Evolutionary conservation across 352 stramenopile species (phyloP).

Genomic region (Phytophthora chlamydospora): DNA sequence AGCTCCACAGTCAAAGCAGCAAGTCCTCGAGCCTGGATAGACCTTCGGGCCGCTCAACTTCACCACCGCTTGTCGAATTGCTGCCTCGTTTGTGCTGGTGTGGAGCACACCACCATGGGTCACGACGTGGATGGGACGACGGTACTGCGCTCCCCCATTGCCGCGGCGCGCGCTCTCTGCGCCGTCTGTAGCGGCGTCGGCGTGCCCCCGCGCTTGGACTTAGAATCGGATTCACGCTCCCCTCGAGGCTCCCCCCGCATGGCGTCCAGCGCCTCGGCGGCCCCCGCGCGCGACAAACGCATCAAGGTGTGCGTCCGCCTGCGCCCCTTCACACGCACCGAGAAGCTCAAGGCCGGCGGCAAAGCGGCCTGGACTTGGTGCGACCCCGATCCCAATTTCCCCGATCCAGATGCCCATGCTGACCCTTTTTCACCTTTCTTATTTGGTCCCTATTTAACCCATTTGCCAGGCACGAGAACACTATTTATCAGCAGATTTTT

Average conservation of each 20-base stretch:
- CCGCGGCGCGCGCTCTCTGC: constrained; percentile 34
- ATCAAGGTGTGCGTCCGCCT: constrained; percentile 84
- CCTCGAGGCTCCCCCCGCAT: constrained; percentile 18
- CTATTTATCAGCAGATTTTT: constrained; percentile 90
- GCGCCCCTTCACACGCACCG: constrained; percentile 76
- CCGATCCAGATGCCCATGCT: too few species aligned
- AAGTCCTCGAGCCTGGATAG: too few species aligned
- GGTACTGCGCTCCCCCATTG: constrained; percentile 34
- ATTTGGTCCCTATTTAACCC: constrained; percentile 4
- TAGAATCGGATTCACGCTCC: constrained; percentile 38
- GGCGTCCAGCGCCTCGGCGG: constrained; percentile 24
- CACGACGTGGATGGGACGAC: constrained; percentile 42
- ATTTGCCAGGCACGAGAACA: constrained; percentile 77
- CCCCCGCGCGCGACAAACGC: constrained; percentile 55
- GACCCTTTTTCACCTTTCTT: too few species aligned
- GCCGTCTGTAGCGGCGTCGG: constrained; percentile 37
- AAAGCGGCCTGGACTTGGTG: constrained; percentile 88
- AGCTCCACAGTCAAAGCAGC: too few species aligned
- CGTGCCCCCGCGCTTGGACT: constrained; percentile 25
- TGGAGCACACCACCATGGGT: constrained; percentile 37
- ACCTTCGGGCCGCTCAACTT: too few species aligned
- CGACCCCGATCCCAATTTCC: constrained; percentile 1
- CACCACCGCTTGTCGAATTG: constrained; percentile 2
- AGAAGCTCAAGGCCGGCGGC: constrained; percentile 67
- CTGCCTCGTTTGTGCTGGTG: constrained; percentile 31